These are phyloP conservation scores for Pichia sp. DNA, from an alignment of 1,139 yeast species.

Conservation along the genomic window DNA sequence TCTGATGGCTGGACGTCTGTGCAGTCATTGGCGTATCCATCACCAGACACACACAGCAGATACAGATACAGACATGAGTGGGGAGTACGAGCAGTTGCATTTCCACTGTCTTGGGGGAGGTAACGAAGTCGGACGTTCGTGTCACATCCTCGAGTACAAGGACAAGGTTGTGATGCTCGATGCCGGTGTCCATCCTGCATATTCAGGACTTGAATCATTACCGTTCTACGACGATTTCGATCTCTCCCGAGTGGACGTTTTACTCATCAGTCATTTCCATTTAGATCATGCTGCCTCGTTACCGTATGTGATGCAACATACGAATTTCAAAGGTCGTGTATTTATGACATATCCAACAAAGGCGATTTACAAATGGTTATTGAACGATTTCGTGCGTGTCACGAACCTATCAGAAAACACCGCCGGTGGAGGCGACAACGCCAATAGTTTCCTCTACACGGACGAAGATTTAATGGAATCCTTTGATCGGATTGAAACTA, in stretches of 20 bases:
- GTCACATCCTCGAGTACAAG: constrained; percentile 88
- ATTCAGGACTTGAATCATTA: constrained; percentile 82
- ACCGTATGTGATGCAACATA: constrained; percentile 98
- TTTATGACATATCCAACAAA: constrained; percentile 99
- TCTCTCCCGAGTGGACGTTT: constrained; percentile 77
- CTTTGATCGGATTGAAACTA: constrained; percentile 87
- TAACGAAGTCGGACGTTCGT: constrained; percentile 95
- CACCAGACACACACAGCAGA: not conserved
- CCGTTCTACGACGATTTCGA: constrained; percentile 97
- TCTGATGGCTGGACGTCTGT: no score
- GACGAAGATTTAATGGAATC: constrained; percentile 89
- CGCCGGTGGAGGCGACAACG: constrained; percentile 30
- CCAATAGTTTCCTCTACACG: constrained; percentile 63
- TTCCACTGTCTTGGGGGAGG: constrained; percentile 99
- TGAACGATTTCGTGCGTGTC: constrained; percentile 92
- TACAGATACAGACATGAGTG: constrained; percentile 5
- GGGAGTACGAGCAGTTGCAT: constrained; percentile 29
- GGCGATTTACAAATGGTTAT: constrained; percentile 93
- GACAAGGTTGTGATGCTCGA: constrained; percentile 98
- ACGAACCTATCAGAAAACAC: constrained; percentile 63
- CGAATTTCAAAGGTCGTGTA: constrained; percentile 90
- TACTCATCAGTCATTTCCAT: constrained; percentile 92
- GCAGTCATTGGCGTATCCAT: no score
- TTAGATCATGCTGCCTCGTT: constrained; percentile 97
- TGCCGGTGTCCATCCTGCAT: constrained; percentile 98